Base-by-base conservation (phyloP, 441 rosid genomes). In the Erodium moschatum region DNA sequence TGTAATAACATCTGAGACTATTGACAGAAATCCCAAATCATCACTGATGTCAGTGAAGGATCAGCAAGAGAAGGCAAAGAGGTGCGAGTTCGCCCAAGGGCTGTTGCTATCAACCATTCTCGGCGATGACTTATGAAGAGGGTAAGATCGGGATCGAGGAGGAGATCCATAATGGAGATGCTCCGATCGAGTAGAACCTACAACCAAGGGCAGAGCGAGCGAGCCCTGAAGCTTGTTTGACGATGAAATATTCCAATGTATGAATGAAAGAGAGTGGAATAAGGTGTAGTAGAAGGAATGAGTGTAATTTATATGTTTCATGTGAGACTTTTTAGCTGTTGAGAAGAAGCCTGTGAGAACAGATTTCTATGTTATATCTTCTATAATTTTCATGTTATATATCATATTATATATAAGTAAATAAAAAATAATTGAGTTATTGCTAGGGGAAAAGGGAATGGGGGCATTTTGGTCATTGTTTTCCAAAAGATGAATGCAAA, bases 41-140 rank as follows among this genome's bases (percentile, higher is more conserved):
- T 46, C 97, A 15, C 87, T 91, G 0, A 77, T 90, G 69, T 87
- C 98, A 0, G 72, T 74, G 12, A 84, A 87, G 81, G 96, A 93
- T 70, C 85, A 85, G 75, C 86, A 86, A 78, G 96, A 90, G 89
- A 89, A 82, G 84, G 76, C 73, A 19, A 88, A 80, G 65, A 90
- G 85, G 79, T 81, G 90, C 0, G 86, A 85, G 74, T 93, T 90
- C 76, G 96, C 81, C 62, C 91, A 82, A 76, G 91, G 86, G 73
- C 81, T 93, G 74, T 74, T 93, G 72, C 68, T 84, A 62, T 93
- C 98, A 76, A 84, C 96, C 72, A 72, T 87, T 78, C 78, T 85
- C 56, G 86, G 83, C 31, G 89, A 90, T 63, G 75, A 76, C 52
- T 90, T 73, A 73, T 93, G 74, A 86, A 79, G 8, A 38, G 44